Base-by-base conservation (phyloP, 1,284 basidiomycete genomes). In the Ganoderma lucidum region DNA sequence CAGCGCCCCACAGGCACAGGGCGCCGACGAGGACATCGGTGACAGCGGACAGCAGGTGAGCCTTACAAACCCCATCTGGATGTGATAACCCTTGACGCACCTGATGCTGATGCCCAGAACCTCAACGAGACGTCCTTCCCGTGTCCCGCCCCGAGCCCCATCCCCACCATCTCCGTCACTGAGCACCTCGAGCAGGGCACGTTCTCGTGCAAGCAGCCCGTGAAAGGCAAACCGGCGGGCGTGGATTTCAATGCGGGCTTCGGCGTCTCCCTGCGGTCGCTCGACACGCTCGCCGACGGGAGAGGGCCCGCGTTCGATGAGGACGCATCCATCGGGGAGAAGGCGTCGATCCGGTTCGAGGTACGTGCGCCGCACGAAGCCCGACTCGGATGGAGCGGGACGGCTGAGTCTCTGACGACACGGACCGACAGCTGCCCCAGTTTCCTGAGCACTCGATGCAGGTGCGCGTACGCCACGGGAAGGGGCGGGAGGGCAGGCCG, bases 391-490 rank as follows among this genome's bases (percentile, higher is more conserved):
- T 14, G 39, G 10, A 14, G 15, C 23, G 6, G 19, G 6, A 30
- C 5, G 10, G 4, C 3, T n/a, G 45, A 35, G 35, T 5, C 8
- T 30, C 58, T 39, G 35, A 53, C 32, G 9, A 56, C 2, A 28
- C 39, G 10, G 5, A 17, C 37, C 17, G 23, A 15, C 60, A 66
- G 61, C 30, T 66, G 8, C 23, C 61, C 9, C 12, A 32, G 28
- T 48, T 53, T 8, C 39, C 14, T 5, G 64, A 32, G 30, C 56
- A 59, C 17, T 35, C 53, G 17, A 51, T 19, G 17, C 65, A 67
- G 30, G 65, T 62, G 14, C 60, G 51, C 14, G 51, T 67, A 6
- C 65, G 65, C 19, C 65, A 62, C n/a, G 60, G 48, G 39, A 61
- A 55, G 28, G 32, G 42, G 6, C 30, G 51, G 0, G 10, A 3